These are phyloP conservation scores for Elsinoe australis DNA, from an alignment of 2,329 filamentous ascomycete species.

Conservation along the genomic window DNA sequence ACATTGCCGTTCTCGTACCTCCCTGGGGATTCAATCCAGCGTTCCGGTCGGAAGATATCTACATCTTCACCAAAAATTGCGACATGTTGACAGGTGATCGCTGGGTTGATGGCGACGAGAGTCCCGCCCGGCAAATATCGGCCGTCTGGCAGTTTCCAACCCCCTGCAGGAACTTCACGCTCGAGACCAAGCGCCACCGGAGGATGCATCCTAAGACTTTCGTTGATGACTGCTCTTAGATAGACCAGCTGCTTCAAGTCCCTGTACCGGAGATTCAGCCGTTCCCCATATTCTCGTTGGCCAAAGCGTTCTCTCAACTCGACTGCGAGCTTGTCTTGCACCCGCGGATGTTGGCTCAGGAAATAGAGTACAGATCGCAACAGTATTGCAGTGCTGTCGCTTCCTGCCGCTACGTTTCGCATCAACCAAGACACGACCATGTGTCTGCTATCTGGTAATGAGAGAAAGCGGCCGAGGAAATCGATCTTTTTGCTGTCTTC, in stretches of 20 bases:
- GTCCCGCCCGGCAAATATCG: too few species aligned
- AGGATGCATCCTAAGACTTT: neutral
- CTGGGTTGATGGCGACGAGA: too few species aligned
- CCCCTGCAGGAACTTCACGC: slow-evolving; percentile 28
- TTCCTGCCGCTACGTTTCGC: slow-evolving; percentile 25
- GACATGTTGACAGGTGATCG: too few species aligned
- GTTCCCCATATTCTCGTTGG: neutral
- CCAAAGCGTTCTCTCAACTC: slow-evolving; percentile 32
- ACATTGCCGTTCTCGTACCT: too few species aligned
- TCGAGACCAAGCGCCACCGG: slow-evolving; percentile 24
- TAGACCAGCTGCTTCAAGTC: neutral
- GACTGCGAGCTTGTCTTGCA: slow-evolving; percentile 30
- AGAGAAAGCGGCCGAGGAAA: neutral
- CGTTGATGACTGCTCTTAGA: neutral
- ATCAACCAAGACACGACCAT: neutral
- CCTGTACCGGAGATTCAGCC: neutral
- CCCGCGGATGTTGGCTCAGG: slow-evolving; percentile 28
- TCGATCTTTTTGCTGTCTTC: neutral
- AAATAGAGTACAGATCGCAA: slow-evolving; percentile 36
- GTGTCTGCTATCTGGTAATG: neutral
- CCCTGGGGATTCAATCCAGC: too few species aligned
- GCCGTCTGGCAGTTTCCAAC: slow-evolving; percentile 27
- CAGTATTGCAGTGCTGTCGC: slow-evolving; percentile 36
- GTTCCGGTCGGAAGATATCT: too few species aligned
- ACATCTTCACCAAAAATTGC: too few species aligned